Evolutionary conservation across 108 stramenopile genomes (phyloP).

Genomic region (Skeletonema tropicum): DNA sequence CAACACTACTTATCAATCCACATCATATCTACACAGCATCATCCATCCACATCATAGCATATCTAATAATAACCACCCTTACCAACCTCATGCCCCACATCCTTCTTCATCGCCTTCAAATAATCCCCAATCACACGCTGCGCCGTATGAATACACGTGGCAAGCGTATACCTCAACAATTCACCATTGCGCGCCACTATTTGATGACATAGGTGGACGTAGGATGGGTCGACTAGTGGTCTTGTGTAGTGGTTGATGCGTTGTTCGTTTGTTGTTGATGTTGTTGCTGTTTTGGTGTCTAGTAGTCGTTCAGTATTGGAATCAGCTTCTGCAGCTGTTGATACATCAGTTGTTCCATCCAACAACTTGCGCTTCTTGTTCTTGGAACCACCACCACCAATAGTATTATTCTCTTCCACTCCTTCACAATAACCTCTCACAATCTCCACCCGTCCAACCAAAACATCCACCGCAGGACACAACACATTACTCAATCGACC

Average conservation of each 20-base stretch:
- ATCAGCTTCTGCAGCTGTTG: too few species aligned
- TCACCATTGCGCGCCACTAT: constrained; percentile 74
- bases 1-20: too few species aligned
- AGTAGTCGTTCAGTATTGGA: neutral
- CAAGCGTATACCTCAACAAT: constrained; percentile 66
- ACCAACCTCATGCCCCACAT: constrained; percentile 31
- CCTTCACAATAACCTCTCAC: constrained; percentile 21
- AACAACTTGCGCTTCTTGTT: constrained; percentile 24
- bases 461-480: constrained; percentile 73
- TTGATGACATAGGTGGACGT: constrained; percentile 57
- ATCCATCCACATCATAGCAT: neutral
- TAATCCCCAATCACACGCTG: constrained; percentile 66
- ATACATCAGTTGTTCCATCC: too few species aligned
- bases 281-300: neutral
- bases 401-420: neutral
- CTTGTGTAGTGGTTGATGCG: constrained; percentile 73
- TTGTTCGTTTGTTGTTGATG: constrained; percentile 39
- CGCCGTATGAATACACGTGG: constrained; percentile 72
- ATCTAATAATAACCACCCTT: constrained; percentile 25
- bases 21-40: too few species aligned
- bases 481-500: constrained; percentile 78
- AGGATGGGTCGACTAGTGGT: constrained; percentile 67
- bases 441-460: constrained; percentile 63
- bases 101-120: constrained; percentile 70
- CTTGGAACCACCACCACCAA: too few species aligned